Base-by-base conservation (phyloP, 2,329 filamentous ascomycete genomes). In the Apiospora pterosperma region DNA sequence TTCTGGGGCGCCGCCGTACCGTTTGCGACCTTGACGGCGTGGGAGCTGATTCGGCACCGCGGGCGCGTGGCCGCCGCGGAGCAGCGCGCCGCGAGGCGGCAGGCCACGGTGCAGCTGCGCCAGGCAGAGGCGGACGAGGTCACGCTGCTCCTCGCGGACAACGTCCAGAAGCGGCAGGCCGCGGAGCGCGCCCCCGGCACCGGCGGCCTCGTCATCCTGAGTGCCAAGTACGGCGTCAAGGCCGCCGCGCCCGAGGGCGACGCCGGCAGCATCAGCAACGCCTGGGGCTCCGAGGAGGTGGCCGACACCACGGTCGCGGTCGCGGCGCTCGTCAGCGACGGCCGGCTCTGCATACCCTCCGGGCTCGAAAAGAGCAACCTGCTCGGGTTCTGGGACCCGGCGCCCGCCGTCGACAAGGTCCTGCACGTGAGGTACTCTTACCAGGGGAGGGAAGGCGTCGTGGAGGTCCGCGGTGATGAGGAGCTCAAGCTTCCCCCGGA, bases 371-470 rank as follows among this genome's bases (percentile, higher is more conserved):
- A 84, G 75, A 77, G 76, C 55, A 75, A 78, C 39, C 69, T 85
- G 34, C 74, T 82, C 0, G 83, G 83, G 1, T 85, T 85, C 70
- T 84, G 82, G 80, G 83, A 85, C 63, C 82, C 82, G 19, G 78
- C 77, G 14, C 83, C 82, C 5, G 70, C 72, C 39, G 14, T 36
- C 21, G 75, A 75, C 23, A 85, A 85, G 76, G 75, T 79, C 39
- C 72, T 85, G 59, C 76, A 77, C 58, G 79, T 85, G 19, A 74
- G 78, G 64, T 85, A 84, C 66, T 64, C 76, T 23, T 83, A 77
- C 69, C 67, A 69, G 25, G 78, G 78, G 0, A 74, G 68, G 62
- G 77, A 79, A 67, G 67, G 66, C 36, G 71, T 70, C 2, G 73
- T 74, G 4, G 79, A 78, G 68, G 81, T 80, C 7, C 68, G 68